phyloP scores from a whole-genome alignment of 1,139 yeast species.

The Yamadazyma sp. region DNA sequence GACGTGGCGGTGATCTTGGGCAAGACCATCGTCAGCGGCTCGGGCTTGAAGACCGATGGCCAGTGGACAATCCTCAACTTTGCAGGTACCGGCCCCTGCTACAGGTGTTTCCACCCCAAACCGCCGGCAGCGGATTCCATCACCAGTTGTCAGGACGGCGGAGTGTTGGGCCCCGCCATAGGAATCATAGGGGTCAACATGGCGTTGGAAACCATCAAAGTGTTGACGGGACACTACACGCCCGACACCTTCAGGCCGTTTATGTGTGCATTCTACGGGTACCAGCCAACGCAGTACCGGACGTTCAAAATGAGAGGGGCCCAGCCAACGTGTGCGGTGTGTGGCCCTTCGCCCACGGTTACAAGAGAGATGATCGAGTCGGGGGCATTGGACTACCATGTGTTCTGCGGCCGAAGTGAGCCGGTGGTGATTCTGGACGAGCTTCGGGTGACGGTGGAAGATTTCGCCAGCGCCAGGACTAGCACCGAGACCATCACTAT shows the following conservation, averaged over 20 bases:
- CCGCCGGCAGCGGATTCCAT: conserved; percentile 89
- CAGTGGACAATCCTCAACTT: conserved; percentile 79
- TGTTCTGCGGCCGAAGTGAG: conserved; percentile 66
- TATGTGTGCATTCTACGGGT: conserved; percentile 70
- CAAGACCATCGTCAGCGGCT: conserved; percentile 82
- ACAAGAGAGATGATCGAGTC: conserved; percentile 44
- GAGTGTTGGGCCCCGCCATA: conserved; percentile 93
- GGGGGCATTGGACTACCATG: conserved; percentile 58
- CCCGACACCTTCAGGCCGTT: conserved; percentile 62
- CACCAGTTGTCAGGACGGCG: conserved; percentile 89
- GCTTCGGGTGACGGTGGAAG: conserved; percentile 50
- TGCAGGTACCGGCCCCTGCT: conserved; percentile 78
- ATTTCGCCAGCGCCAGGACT: conserved; percentile 27
- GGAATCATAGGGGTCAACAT: conserved; percentile 88
- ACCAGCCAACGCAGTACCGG: conserved; percentile 68
- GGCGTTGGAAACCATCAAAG: conserved; percentile 84
- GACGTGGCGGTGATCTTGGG: conserved; percentile 76
- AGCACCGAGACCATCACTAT: conserved; percentile 33
- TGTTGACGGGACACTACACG: conserved; percentile 59
- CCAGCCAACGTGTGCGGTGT: conserved; percentile 60
- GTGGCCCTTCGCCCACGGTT: conserved; percentile 56
- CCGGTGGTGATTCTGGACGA: conserved; percentile 42
- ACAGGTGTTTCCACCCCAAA: conserved; percentile 85
- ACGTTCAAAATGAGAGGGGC: conserved; percentile 78
- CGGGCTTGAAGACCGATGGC: conserved; percentile 91